A percentile compares a stretch with the other conserved stretches of the same genome.
Conservation (phyloP, 73 alveolate species). For the Tetrahymena borealis region DNA sequence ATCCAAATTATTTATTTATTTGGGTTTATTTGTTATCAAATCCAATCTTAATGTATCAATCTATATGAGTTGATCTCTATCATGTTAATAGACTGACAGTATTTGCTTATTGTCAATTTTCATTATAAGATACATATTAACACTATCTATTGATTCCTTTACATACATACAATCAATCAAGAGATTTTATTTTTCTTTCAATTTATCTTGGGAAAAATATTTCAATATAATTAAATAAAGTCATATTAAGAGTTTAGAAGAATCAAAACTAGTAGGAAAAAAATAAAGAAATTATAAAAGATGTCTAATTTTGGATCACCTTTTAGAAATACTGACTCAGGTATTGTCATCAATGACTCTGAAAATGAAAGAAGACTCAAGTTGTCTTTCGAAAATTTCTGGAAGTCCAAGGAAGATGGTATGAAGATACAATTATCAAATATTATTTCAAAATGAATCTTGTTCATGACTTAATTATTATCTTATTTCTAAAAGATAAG, state of each 20-base stretch:
- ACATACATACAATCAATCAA: neutral
- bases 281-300: neutral
- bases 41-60: too few species aligned
- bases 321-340: neutral
- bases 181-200: neutral
- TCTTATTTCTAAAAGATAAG: too few species aligned
- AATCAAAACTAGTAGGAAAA: constrained; percentile 1
- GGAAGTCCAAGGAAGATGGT: neutral
- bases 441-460: too few species aligned
- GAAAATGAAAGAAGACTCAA: neutral
- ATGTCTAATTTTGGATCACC: constrained; percentile 1
- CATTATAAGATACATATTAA: too few species aligned
- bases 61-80: too few species aligned
- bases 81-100: too few species aligned
- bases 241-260: neutral
- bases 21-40: too few species aligned
- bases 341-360: neutral
- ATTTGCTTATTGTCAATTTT: too few species aligned
- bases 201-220: neutral
- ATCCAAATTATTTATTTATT: too few species aligned
- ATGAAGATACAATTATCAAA: neutral
- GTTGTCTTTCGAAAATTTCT: neutral
- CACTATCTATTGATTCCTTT: too few species aligned
- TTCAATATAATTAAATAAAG: neutral
- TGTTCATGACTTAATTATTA: too few species aligned